Percentiles rank a stretch among this genome's conserved stretches.
Evolutionary conservation across 1,284 basidiomycete genomes (phyloP).

Genomic region (Ceratobasidium sp.): DNA sequence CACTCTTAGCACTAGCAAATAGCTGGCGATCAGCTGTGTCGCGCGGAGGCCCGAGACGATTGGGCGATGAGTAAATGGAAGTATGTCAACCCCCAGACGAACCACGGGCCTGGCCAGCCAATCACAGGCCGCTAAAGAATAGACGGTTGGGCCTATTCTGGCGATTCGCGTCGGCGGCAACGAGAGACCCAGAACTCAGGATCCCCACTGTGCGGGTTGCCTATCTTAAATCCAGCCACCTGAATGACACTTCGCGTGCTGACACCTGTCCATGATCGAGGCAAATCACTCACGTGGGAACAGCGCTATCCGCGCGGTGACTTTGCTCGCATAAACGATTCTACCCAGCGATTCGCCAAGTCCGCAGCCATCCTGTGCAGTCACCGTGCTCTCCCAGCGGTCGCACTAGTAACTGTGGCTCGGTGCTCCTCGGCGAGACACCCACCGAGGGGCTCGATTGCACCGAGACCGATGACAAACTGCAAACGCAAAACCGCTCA

Average conservation of each 20-base stretch:
- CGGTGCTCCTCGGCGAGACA: too few species aligned
- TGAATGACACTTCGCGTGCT: constrained; percentile 10
- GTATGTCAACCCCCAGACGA: constrained; percentile 17
- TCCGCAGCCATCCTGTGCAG: neutral
- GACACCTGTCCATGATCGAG: constrained; percentile 27
- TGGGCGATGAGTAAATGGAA: constrained; percentile 1
- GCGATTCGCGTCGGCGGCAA: constrained; percentile 22
- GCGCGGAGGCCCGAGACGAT: constrained; percentile 32
- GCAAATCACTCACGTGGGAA: constrained; percentile 7
- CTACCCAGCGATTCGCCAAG: neutral
- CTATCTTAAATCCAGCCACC: constrained; percentile 15
- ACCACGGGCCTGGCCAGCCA: constrained; percentile 31
- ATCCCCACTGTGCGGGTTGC: constrained; percentile 10
- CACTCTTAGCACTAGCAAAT: constrained; percentile 11
- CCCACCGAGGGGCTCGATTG: too few species aligned
- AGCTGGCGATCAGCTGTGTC: constrained; percentile 33
- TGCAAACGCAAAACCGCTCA: too few species aligned
- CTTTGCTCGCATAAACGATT: neutral
- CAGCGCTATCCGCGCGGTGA: neutral
- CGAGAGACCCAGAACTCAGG: neutral
- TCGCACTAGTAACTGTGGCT: too few species aligned
- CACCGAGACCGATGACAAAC: too few species aligned
- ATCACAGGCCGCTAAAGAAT: constrained; percentile 1
- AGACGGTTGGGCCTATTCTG: neutral
- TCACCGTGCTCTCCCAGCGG: too few species aligned